Evolutionary conservation across 208 protist species (phyloP).

Genomic region (Crithidia mellificae): DNA sequence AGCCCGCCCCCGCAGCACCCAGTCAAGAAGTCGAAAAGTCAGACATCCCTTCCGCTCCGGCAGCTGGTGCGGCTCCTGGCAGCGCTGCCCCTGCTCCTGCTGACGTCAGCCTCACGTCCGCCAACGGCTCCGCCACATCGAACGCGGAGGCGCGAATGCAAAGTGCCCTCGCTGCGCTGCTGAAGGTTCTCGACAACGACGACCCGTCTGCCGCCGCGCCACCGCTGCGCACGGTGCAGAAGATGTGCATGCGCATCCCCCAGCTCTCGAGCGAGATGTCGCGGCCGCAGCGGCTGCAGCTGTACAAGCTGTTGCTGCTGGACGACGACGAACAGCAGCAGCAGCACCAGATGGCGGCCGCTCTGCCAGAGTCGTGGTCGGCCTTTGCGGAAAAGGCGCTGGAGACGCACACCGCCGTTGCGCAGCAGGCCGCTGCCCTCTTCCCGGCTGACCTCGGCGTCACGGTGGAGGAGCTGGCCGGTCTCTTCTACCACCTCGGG

Average conservation of each 20-base stretch:
- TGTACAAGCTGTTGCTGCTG: constrained; percentile 67
- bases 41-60: too few species aligned
- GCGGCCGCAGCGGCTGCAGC: constrained; percentile 40
- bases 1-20: too few species aligned
- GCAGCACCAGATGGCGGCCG: background rate
- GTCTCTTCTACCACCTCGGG: constrained; percentile 42
- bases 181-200: constrained; percentile 25
- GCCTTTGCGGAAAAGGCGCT: constrained; percentile 32
- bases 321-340: constrained; percentile 16
- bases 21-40: too few species aligned
- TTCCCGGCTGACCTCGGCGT: constrained; percentile 25
- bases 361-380: constrained; percentile 8
- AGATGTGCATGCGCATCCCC: constrained; percentile 62
- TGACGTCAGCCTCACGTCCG: background rate
- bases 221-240: constrained; percentile 45
- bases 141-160: constrained; percentile 1
- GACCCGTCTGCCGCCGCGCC: background rate
- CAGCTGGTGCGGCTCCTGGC: background rate
- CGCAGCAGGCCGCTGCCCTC: constrained; percentile 21
- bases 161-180: constrained; percentile 18
- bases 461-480: constrained; percentile 27
- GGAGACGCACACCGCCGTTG: constrained; percentile 36
- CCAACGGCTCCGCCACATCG: background rate
- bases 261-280: constrained; percentile 48
- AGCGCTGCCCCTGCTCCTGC: background rate